A percentile compares a stretch with the other conserved stretches of the same genome.
phyloP scores from a whole-genome alignment of 257 asterid genomes.

The Rubia yunnanensis region DNA sequence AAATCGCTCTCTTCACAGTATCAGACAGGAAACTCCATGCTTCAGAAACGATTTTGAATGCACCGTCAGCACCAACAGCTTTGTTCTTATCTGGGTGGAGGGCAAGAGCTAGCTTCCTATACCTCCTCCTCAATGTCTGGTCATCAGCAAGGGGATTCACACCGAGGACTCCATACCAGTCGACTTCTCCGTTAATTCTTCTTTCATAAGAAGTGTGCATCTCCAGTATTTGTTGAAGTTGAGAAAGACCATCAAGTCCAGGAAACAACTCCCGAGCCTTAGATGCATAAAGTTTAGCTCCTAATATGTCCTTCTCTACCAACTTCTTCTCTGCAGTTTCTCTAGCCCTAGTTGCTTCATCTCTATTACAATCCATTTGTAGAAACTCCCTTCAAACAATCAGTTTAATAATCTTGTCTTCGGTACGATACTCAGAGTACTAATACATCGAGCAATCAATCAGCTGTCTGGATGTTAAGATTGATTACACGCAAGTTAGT shows the following conservation, averaged over 20 bases:
- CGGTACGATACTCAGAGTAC: neutral
- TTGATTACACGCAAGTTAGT: neutral
- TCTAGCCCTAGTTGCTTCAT: constrained; percentile 51
- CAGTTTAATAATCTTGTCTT: neutral
- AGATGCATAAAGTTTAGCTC: constrained; percentile 50
- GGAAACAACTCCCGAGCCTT: constrained; percentile 55
- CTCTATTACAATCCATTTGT: constrained; percentile 60
- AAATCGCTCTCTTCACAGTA: constrained; percentile 28
- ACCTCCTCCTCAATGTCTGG: constrained; percentile 31
- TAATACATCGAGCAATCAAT: neutral
- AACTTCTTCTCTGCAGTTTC: constrained; percentile 48
- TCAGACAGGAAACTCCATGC: constrained; percentile 54
- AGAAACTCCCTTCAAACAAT: neutral
- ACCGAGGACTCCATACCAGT: constrained; percentile 48
- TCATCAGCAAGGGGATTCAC: constrained; percentile 37
- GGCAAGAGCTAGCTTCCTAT: constrained; percentile 40
- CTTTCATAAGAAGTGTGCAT: constrained; percentile 34
- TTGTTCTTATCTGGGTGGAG: constrained; percentile 76
- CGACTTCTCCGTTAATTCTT: constrained; percentile 39
- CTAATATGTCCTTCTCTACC: constrained; percentile 37
- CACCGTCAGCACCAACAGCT: constrained; percentile 61
- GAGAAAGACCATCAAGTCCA: constrained; percentile 56
- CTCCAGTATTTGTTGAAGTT: constrained; percentile 38
- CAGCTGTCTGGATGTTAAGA: neutral
- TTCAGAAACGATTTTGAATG: constrained; percentile 47